Evolutionary conservation across 805 yeast species (phyloP).

Genomic region (Scheffersomyces coipomensis): DNA sequence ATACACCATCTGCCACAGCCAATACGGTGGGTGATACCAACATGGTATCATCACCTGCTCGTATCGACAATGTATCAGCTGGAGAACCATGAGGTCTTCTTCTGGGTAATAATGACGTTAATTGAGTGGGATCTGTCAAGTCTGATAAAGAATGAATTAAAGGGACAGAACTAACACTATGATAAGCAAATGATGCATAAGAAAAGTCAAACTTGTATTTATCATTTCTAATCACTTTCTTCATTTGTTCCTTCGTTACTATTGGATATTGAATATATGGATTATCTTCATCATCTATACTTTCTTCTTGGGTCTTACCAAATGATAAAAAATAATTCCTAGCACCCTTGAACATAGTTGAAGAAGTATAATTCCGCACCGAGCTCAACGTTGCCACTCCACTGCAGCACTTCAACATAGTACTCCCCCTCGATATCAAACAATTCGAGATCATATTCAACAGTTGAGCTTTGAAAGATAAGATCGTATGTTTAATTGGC

Average conservation of each 20-base stretch:
- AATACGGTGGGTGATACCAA: conserved; percentile 49
- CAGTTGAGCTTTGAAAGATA: too few species aligned
- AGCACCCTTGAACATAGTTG: conserved; percentile 17
- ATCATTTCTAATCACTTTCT: conserved; percentile 29
- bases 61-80: conserved; percentile 48
- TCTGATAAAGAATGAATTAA: conserved; percentile 49
- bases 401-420: neutral
- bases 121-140: conserved; percentile 46
- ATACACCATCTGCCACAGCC: conserved; percentile 58
- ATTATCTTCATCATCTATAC: conserved; percentile 20
- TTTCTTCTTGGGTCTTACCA: conserved; percentile 10
- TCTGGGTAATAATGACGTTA: conserved; percentile 45
- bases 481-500: too few species aligned
- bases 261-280: conserved; percentile 43
- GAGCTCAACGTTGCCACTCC: neutral
- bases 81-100: conserved; percentile 54
- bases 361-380: neutral
- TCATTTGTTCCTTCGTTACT: conserved; percentile 38
- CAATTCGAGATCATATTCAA: neutral
- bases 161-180: conserved; percentile 37
- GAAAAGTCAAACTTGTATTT: conserved; percentile 43
- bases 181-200: conserved; percentile 48
- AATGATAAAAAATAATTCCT: conserved; percentile 19
- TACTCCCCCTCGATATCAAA: neutral
- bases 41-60: conserved; percentile 61